phyloP scores from a whole-genome alignment of 345 rosid species.

The Gynandropsis gynandra region DNA sequence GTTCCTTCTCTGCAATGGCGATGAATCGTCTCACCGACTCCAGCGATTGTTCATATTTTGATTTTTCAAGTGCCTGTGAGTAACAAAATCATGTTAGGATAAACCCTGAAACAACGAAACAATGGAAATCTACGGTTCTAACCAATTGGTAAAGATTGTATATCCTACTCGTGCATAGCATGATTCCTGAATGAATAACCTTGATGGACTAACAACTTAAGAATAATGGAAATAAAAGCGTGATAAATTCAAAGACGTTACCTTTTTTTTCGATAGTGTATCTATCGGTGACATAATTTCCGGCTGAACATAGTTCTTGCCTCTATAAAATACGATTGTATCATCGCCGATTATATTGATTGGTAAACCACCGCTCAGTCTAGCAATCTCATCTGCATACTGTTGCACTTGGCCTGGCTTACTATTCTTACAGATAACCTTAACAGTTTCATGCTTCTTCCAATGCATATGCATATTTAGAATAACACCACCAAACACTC shows the following conservation, averaged over 20 bases:
- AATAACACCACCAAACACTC: conserved; percentile 82
- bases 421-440: conserved; percentile 79
- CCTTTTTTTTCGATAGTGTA: conserved; percentile 82
- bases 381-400: conserved; percentile 63
- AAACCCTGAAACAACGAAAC: no score
- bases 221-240: background rate
- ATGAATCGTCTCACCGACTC: conserved; percentile 77
- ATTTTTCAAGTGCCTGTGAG: conserved; percentile 73
- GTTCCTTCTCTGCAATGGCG: conserved; percentile 66
- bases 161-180: background rate
- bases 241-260: conserved; percentile 13
- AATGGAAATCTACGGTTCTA: no score
- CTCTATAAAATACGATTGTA: conserved; percentile 69
- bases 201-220: background rate
- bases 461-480: conserved; percentile 94
- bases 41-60: conserved; percentile 84
- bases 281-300: conserved; percentile 85
- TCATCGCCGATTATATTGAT: conserved; percentile 70
- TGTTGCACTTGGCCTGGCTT: conserved; percentile 68
- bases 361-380: conserved; percentile 84
- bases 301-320: conserved; percentile 81
- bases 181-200: background rate
- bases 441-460: conserved; percentile 92
- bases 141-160: no score
- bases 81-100: conserved; percentile 4